phyloP scores from a whole-genome alignment of 768 basidiomycete species.

The Hirschioporus abietinus region DNA sequence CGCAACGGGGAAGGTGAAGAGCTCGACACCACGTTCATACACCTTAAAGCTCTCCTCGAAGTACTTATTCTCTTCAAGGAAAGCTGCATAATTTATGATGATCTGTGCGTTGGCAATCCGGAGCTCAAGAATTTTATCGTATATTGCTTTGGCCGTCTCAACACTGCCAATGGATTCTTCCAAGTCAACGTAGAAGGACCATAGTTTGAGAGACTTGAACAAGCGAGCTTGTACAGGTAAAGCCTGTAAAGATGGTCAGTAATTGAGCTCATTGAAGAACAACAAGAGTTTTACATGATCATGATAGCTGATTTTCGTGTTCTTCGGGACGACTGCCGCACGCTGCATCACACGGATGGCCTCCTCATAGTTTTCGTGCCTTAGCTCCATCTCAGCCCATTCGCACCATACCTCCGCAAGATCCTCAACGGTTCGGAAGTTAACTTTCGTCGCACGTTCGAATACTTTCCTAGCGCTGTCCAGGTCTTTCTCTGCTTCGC shows the following conservation, averaged over 20 bases:
- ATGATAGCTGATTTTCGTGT: conserved; percentile 87
- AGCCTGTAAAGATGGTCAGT: conserved; percentile 40
- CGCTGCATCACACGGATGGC: conserved; percentile 95
- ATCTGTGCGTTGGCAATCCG: conserved; percentile 98
- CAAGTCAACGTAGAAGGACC: conserved; percentile 98
- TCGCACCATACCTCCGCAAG: conserved; percentile 99
- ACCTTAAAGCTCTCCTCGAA: conserved; percentile 99
- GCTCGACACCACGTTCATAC: conserved; percentile 93
- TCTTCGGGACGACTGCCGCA: conserved; percentile 87
- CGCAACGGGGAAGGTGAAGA: conserved; percentile 96
- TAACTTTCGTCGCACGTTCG: conserved; percentile 87
- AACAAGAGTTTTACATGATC: conserved; percentile 66
- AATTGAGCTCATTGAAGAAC: background rate
- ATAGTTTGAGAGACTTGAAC: conserved; percentile 97
- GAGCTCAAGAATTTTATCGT: conserved; percentile 94
- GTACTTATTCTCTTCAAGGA: conserved; percentile 96
- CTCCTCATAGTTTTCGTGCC: conserved; percentile 95
- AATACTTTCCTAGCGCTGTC: conserved; percentile 87
- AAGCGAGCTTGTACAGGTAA: conserved; percentile 83
- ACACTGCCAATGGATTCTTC: conserved; percentile 96
- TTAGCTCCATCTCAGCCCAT: conserved; percentile 97
- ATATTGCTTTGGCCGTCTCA: conserved; percentile 85
- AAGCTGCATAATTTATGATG: conserved; percentile 94
- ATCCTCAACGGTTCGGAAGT: conserved; percentile 94
- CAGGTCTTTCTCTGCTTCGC: conserved; percentile 75